Evolutionary conservation across 2,329 filamentous ascomycete genomes (phyloP).

Genomic region (Claviceps lovelessii): DNA sequence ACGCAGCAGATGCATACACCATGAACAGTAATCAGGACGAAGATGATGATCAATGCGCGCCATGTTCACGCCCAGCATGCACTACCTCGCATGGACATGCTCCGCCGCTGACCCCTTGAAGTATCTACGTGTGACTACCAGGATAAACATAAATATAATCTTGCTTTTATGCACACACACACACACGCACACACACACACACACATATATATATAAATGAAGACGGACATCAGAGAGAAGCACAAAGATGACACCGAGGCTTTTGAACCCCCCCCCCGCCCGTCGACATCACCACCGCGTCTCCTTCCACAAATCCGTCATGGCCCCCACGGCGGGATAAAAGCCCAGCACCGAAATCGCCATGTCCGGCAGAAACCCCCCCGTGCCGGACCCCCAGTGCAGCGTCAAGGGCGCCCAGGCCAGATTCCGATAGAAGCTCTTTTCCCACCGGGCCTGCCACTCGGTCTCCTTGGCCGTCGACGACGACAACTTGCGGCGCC

Average conservation of each 20-base stretch:
- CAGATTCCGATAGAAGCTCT: constrained; percentile 52
- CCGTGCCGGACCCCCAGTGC: constrained; percentile 59
- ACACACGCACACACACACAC: background rate
- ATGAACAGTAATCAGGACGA: too few relatives aligned
- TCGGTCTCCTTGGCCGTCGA: constrained; percentile 20
- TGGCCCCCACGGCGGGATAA: constrained; percentile 30
- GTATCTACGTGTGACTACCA: too few relatives aligned
- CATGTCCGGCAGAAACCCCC: constrained; percentile 36
- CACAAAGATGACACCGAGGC: too few relatives aligned
- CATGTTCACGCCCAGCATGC: too few relatives aligned
- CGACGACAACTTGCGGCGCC: constrained; percentile 19
- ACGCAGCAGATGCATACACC: too few relatives aligned
- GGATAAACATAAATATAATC: too few relatives aligned
- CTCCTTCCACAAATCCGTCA: constrained; percentile 30
- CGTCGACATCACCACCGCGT: constrained; percentile 13
- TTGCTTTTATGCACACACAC: too few relatives aligned
- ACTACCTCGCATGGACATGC: too few relatives aligned
- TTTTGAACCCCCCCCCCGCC: too few relatives aligned
- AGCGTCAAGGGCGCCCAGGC: constrained; percentile 72
- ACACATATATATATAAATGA: background rate
- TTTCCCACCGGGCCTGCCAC: constrained; percentile 43
- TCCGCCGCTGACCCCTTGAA: too few relatives aligned
- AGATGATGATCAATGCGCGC: too few relatives aligned
- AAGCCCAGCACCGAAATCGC: constrained; percentile 27
- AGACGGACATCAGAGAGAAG: background rate